Percentiles rank a stretch among this genome's conserved stretches.
Evolutionary conservation across 306 rosid genomes (phyloP).

Genomic region (Inga oerstediana): DNA sequence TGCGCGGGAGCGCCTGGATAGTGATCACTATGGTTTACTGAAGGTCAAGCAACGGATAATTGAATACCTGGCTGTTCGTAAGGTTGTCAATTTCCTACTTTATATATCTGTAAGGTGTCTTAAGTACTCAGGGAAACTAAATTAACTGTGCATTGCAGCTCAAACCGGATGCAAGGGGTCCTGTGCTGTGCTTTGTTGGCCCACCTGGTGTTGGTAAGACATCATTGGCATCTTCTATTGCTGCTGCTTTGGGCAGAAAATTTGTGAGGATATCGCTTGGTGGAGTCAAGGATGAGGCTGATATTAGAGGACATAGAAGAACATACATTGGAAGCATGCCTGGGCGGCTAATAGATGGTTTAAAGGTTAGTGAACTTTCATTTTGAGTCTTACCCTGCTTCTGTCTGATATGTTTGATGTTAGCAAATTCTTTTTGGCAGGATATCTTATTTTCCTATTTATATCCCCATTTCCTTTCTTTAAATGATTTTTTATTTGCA

Average conservation of each 20-base stretch:
- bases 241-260: constrained; percentile 88
- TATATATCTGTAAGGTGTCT: constrained; percentile 15
- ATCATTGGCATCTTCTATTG: constrained; percentile 96
- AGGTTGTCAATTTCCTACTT: constrained; percentile 57
- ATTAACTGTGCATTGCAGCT: constrained; percentile 62
- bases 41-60: constrained; percentile 96
- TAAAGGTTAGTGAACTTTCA: constrained; percentile 63
- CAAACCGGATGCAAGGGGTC: constrained; percentile 99
- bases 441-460: neutral
- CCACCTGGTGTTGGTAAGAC: constrained; percentile 99
- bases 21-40: constrained; percentile 87
- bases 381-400: constrained; percentile 12
- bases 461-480: neutral
- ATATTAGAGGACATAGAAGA: constrained; percentile 96
- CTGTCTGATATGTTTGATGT: constrained; percentile 17
- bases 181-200: constrained; percentile 97
- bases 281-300: constrained; percentile 99
- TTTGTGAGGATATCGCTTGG: constrained; percentile 94
- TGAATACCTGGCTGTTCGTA: constrained; percentile 95
- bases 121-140: constrained; percentile 37
- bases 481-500: neutral
- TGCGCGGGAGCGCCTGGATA: constrained; percentile 86
- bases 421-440: constrained; percentile 30
- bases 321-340: constrained; percentile 99
- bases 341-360: constrained; percentile 94